These are phyloP conservation scores for Didymella lethalis DNA, from an alignment of 2,329 filamentous ascomycete genomes.

Conservation along the genomic window DNA sequence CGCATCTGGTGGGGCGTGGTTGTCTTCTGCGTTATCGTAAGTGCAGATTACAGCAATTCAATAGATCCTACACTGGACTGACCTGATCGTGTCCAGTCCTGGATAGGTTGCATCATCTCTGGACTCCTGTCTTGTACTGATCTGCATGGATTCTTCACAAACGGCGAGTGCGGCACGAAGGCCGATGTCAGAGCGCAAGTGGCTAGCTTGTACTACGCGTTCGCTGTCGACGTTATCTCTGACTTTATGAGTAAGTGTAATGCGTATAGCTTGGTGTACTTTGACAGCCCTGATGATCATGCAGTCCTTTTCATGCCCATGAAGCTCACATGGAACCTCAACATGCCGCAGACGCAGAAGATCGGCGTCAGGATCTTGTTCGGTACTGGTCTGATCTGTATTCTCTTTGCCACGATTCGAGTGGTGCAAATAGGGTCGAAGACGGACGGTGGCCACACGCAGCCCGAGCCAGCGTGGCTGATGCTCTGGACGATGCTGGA, in stretches of 20 bases:
- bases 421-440: slow-evolving; percentile 45
- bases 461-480: slow-evolving; percentile 45
- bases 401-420: slow-evolving; percentile 32
- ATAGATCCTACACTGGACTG: not conserved
- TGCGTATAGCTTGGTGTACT: not conserved
- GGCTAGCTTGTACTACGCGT: not conserved
- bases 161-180: not conserved
- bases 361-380: slow-evolving; percentile 41
- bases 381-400: slow-evolving; percentile 30
- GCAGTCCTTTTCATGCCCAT: slow-evolving; percentile 50
- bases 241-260: not conserved
- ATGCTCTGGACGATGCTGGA: slow-evolving; percentile 48
- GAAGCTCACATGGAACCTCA: slow-evolving; percentile 48
- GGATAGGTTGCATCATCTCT: not conserved
- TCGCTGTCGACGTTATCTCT: not conserved
- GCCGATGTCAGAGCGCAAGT: not conserved
- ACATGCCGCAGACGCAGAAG: slow-evolving; percentile 43
- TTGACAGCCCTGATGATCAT: not conserved
- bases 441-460: slow-evolving; percentile 25
- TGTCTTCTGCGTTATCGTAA: not conserved
- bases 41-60: not conserved
- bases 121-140: not conserved
- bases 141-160: not conserved
- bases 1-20: not conserved
- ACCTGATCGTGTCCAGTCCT: not conserved